phyloP scores from a whole-genome alignment of 2,329 filamentous ascomycete genomes.

The Tolypocladium tundrense region DNA sequence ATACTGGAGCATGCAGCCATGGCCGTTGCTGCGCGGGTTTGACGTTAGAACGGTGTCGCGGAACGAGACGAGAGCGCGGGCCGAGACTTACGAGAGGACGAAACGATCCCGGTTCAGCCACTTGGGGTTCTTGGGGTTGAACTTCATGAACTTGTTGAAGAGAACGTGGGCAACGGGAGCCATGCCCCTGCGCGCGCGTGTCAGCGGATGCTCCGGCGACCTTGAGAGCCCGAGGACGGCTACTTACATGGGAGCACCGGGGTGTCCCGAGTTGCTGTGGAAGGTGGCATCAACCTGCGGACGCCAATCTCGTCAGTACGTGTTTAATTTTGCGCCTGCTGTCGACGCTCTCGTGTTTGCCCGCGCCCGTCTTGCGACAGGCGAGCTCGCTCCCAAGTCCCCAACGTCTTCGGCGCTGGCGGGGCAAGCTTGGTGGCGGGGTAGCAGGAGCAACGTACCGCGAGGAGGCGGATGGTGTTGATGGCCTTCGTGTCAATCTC shows the following conservation, averaged over 20 bases:
- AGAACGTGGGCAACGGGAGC: constrained; percentile 93
- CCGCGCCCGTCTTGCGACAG: neutral
- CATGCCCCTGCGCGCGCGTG: constrained; percentile 50
- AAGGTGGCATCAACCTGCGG: constrained; percentile 90
- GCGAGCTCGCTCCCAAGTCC: neutral
- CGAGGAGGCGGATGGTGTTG: constrained; percentile 95
- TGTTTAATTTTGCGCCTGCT: neutral
- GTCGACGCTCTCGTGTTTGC: neutral
- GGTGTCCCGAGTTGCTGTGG: constrained; percentile 94
- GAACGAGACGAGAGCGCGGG: neutral
- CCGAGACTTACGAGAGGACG: constrained; percentile 80
- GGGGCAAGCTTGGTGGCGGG: constrained; percentile 18
- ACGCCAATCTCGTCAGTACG: neutral
- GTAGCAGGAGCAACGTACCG: constrained; percentile 55
- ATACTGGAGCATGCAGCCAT: constrained; percentile 99
- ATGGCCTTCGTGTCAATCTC: constrained; percentile 84
- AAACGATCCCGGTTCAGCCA: constrained; percentile 98
- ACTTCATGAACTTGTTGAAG: constrained; percentile 98
- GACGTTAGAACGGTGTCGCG: neutral
- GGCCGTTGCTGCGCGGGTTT: constrained; percentile 66
- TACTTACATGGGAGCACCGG: constrained; percentile 87
- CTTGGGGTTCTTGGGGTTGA: constrained; percentile 98
- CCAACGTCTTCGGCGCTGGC: constrained; percentile 13
- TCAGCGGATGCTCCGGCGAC: constrained; percentile 17
- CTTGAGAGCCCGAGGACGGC: constrained; percentile 1